These are phyloP conservation scores for Persicaria maculosa DNA, from an alignment of 148 eudicot species.

Conservation along the genomic window DNA sequence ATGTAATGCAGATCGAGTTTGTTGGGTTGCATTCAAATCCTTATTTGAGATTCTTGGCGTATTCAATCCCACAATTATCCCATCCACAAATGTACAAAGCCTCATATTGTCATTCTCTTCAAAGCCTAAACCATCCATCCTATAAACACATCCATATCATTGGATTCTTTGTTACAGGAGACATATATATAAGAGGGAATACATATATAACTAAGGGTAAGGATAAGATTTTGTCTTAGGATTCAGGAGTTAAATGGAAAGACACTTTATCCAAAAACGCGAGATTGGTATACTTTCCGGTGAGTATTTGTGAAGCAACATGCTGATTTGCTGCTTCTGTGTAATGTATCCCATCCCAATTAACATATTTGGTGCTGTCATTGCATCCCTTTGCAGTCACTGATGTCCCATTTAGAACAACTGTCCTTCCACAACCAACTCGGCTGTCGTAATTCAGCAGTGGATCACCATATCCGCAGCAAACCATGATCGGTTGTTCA, in stretches of 20 bases:
- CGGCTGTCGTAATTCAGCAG: slow-evolving; percentile 22
- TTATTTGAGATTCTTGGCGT: too few relatives aligned
- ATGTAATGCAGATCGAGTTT: too few relatives aligned
- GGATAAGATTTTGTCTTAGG: not conserved
- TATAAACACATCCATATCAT: too few relatives aligned
- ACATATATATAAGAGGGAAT: too few relatives aligned
- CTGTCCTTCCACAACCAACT: slow-evolving; percentile 20
- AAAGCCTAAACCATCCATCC: too few relatives aligned
- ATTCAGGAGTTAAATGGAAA: not conserved
- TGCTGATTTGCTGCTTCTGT: slow-evolving; percentile 52
- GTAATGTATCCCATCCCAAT: slow-evolving; percentile 59
- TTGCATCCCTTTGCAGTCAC: slow-evolving; percentile 17
- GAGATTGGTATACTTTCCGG: slow-evolving; percentile 22
- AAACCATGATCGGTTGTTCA: slow-evolving; percentile 21
- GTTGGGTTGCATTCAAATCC: too few relatives aligned
- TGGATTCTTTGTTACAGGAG: too few relatives aligned
- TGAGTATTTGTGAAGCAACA: slow-evolving; percentile 43
- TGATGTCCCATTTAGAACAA: slow-evolving; percentile 17
- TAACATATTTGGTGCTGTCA: slow-evolving; percentile 26
- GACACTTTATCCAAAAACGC: not conserved
- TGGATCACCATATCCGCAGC: slow-evolving; percentile 28
- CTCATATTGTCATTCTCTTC: too few relatives aligned
- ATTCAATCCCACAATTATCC: too few relatives aligned
- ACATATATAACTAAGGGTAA: too few relatives aligned
- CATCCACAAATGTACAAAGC: too few relatives aligned